phyloP scores from a whole-genome alignment of 202 grass and related monocot genomes.

The Dendrocalamus latiflorus region DNA sequence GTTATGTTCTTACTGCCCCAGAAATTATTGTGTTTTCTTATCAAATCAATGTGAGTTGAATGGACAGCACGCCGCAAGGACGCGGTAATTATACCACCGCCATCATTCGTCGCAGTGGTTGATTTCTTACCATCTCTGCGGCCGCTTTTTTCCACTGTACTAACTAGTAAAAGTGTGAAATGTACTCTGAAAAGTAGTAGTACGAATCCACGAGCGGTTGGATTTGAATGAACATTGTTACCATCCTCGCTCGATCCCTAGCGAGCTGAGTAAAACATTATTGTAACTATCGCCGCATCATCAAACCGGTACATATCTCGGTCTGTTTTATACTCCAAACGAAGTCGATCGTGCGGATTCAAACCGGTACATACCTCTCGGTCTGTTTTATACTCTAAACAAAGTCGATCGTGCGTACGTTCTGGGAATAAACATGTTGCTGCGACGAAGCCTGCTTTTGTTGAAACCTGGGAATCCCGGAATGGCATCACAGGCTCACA shows the following conservation, averaged over 20 bases:
- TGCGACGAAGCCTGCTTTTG: not conserved
- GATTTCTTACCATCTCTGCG: conserved; percentile 16
- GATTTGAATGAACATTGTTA: not conserved
- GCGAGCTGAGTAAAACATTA: not conserved
- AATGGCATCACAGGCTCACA: not conserved
- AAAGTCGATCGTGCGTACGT: not conserved
- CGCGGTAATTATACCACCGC: not conserved
- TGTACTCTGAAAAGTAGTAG: not conserved
- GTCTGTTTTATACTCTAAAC: not conserved
- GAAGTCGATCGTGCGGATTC: not conserved
- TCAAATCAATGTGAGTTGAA: conserved; percentile 3
- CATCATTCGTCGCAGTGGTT: not conserved
- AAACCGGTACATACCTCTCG: not conserved
- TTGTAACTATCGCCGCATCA: not conserved
- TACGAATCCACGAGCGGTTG: not conserved
- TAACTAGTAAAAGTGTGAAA: not conserved
- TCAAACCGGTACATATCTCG: no score
- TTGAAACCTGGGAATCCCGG: not conserved
- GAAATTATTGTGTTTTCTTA: not conserved
- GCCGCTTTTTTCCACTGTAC: not conserved
- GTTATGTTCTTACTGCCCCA: conserved; percentile 8
- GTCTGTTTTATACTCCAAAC: not conserved
- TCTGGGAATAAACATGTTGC: not conserved
- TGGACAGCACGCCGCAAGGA: conserved; percentile 27
- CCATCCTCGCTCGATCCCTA: not conserved